Evolutionary conservation across 2,329 filamentous ascomycete genomes (phyloP), one percentile per base, ranked within the genome.

Genomic region (Colletotrichum tropicicola): DNA sequence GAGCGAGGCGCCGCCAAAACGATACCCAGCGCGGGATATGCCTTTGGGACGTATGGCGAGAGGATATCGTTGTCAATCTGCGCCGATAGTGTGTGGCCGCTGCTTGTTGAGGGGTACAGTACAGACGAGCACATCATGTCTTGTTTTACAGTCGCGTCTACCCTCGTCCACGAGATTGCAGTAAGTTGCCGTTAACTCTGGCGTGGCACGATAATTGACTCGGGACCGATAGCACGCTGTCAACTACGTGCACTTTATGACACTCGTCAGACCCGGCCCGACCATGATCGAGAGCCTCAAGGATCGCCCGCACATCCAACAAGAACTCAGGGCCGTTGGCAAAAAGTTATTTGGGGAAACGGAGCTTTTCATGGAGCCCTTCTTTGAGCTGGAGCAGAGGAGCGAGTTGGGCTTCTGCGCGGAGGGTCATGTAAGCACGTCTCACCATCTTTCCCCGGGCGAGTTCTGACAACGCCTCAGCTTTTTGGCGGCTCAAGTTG

Each of bases 161-260:
- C 71, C 3, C 39, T 76, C 7, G 58, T 70, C 10, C 74, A 76
- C 21, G 74, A 76, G 55, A 23, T 75, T 6, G 70, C 72, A 47
- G 74, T 75, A 48, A 70, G 73, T 52, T 19, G 12, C 19, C 25
- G 15, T 27, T 41, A 2, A 5, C 43, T 2, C 12, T n/a, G 17
- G 28, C 15, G 4, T 32, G n/a, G 3, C 35, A 35, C 13, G 8
- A 35, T 15, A 19, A 9, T 39, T 13, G 2, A 13, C 23, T 23
- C 9, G 49, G 10, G 6, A n/a, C 7, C 2, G 21, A n/a, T 35
- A 65, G 61, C 61, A 65, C 27, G 56, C 49, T 23, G 56, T 49
- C 2, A 49, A 48, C 27, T 49, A 48, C 13, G 56, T 49, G 4
- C 61, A 65, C 6, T 44, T 32, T 9, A 15, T 27, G 7, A 25